Conservation (phyloP, 2,329 filamentous ascomycete species). For the Aspergillus hortae region DNA sequence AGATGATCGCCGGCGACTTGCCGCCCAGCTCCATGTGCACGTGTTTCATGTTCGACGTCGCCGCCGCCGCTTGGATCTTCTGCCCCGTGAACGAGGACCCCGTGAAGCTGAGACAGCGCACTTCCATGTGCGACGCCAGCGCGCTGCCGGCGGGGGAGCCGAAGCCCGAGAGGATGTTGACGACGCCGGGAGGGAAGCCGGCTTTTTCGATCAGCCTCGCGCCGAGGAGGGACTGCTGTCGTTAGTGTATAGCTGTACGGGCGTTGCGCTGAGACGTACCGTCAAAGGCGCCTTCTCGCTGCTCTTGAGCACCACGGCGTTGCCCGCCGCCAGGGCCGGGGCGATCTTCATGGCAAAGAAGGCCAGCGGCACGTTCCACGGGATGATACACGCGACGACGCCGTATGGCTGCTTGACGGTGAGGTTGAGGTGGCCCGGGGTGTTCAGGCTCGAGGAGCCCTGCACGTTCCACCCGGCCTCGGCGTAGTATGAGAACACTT, state of each 20-base stretch:
- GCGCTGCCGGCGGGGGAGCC: conserved; percentile 52
- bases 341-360: conserved; percentile 54
- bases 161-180: conserved; percentile 58
- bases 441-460: conserved; percentile 30
- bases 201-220: conserved; percentile 37
- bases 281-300: conserved; percentile 62
- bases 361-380: conserved; percentile 53
- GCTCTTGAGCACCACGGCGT: conserved; percentile 60
- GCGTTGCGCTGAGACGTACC: conserved; percentile 28
- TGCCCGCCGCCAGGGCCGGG: conserved; percentile 58
- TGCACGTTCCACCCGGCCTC: conserved; percentile 27
- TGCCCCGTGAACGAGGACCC: conserved; percentile 57
- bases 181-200: conserved; percentile 43
- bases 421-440: conserved; percentile 22
- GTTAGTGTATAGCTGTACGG: background rate
- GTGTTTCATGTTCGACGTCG: conserved; percentile 34
- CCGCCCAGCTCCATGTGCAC: conserved; percentile 34
- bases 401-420: conserved; percentile 52
- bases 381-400: conserved; percentile 56
- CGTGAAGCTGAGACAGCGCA: conserved; percentile 61
- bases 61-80: conserved; percentile 44
- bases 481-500: conserved; percentile 25
- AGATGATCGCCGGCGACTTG: conserved; percentile 33
- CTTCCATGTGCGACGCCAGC: conserved; percentile 56
- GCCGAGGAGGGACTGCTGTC: conserved; percentile 28